Percentiles rank a stretch among this genome's conserved stretches.
Conservation (phyloP, 2,329 filamentous ascomycete species). For the Colletotrichum plurivorum region DNA sequence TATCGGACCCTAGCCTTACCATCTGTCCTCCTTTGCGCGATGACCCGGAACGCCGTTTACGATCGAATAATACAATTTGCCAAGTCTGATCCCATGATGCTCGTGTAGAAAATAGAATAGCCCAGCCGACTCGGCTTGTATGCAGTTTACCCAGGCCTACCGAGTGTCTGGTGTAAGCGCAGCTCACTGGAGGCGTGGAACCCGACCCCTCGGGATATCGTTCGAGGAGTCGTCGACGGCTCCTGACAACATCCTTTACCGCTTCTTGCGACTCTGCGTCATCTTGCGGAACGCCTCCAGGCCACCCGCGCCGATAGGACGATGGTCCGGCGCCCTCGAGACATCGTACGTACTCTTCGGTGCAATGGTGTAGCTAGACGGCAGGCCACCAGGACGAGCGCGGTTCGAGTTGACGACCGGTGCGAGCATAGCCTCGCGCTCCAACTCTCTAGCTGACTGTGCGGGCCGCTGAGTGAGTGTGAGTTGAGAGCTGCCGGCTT, state of each 20-base stretch:
- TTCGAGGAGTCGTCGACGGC: not conserved
- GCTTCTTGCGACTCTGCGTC: constrained; percentile 74
- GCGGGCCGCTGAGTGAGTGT: constrained; percentile 65
- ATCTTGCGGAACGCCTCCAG: constrained; percentile 77
- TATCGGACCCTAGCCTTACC: constrained; percentile 1
- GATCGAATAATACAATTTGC: constrained; percentile 29
- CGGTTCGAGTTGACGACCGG: constrained; percentile 69
- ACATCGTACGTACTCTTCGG: constrained; percentile 74
- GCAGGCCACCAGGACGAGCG: constrained; percentile 68
- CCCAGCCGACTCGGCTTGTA: not conserved
- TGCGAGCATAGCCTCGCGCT: constrained; percentile 71
- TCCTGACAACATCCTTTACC: constrained; percentile 15
- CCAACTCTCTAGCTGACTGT: constrained; percentile 60
- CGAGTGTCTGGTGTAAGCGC: not conserved
- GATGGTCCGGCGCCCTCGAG: constrained; percentile 64
- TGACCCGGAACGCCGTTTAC: constrained; percentile 32
- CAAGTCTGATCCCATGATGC: not conserved
- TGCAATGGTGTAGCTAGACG: constrained; percentile 71
- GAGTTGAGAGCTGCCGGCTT: constrained; percentile 61
- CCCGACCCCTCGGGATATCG: not conserved
- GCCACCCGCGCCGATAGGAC: constrained; percentile 74
- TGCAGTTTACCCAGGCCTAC: not conserved
- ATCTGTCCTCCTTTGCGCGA: not conserved
- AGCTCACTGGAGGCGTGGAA: not conserved
- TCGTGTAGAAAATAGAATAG: not conserved